Conservation (phyloP, 2,329 filamentous ascomycete species). For the Corniculantispora saksenae region DNA sequence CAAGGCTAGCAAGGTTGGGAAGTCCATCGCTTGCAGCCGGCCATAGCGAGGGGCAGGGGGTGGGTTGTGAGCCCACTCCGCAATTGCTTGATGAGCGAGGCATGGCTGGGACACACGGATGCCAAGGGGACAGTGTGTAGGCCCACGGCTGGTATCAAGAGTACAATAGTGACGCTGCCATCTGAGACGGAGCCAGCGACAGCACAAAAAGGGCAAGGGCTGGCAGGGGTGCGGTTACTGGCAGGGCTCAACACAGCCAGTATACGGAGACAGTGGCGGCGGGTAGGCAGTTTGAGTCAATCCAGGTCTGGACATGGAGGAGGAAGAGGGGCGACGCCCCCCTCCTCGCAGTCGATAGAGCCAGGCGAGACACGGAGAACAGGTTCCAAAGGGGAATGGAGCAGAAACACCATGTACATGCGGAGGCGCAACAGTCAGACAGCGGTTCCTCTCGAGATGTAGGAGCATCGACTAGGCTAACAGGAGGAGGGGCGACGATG, state of each 20-base stretch:
- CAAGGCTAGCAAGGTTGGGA: conserved; percentile 7
- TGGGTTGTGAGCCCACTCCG: neutral
- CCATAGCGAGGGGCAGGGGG: conserved; percentile 14
- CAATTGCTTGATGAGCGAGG: neutral
- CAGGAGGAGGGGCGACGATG: conserved; percentile 2
- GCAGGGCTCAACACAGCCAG: neutral
- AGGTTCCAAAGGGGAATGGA: conserved; percentile 14
- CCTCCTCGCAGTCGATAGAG: neutral
- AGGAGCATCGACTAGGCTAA: neutral
- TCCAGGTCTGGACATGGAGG: neutral
- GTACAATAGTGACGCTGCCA: conserved; percentile 10
- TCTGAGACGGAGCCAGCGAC: conserved; percentile 16
- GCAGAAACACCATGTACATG: conserved; percentile 18
- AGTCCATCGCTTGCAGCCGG: conserved; percentile 15
- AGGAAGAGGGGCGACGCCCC: neutral
- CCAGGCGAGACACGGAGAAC: conserved; percentile 8
- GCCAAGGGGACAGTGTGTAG: conserved; percentile 16
- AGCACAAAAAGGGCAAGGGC: conserved; percentile 2
- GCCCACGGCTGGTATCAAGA: conserved; percentile 14
- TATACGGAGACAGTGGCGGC: conserved; percentile 4
- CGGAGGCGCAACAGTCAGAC: conserved; percentile 16
- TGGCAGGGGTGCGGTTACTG: neutral
- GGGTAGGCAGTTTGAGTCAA: conserved; percentile 9
- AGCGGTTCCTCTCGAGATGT: conserved; percentile 12
- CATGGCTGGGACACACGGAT: conserved; percentile 16